Evolutionary conservation across 2,329 filamentous ascomycete genomes (phyloP).

Genomic region (Aspergillus nomiae): DNA sequence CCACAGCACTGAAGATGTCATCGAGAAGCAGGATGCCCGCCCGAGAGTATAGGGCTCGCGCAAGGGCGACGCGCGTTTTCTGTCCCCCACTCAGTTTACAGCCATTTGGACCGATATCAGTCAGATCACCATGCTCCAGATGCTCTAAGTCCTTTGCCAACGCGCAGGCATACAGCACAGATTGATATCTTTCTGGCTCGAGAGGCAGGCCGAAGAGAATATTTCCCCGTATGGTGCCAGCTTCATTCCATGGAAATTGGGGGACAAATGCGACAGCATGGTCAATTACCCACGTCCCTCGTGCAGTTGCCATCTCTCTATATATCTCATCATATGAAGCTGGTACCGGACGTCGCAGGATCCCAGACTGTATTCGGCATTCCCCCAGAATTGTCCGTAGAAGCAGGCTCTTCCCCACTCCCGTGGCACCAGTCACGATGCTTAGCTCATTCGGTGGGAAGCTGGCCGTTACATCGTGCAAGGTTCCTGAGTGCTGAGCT

Average conservation of each 20-base stretch:
- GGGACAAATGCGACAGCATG: conserved; percentile 70
- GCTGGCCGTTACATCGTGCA: conserved; percentile 45
- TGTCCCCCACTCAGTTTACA: conserved; percentile 83
- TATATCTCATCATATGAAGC: neutral
- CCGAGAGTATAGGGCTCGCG: conserved; percentile 74
- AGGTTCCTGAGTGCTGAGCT: neutral
- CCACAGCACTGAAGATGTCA: conserved; percentile 78
- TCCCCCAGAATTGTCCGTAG: conserved; percentile 75
- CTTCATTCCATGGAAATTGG: conserved; percentile 80
- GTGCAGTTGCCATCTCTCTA: neutral
- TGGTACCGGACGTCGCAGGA: conserved; percentile 10
- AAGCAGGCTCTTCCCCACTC: conserved; percentile 75
- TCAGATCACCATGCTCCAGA: conserved; percentile 70
- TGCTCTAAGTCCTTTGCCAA: conserved; percentile 72
- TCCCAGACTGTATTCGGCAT: conserved; percentile 67
- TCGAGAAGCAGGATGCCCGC: conserved; percentile 74
- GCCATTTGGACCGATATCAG: conserved; percentile 77
- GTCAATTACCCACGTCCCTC: conserved; percentile 64
- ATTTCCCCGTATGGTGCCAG: conserved; percentile 73
- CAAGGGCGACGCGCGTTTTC: conserved; percentile 76
- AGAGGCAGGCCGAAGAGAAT: conserved; percentile 72
- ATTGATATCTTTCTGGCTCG: conserved; percentile 65
- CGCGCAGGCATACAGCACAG: conserved; percentile 70
- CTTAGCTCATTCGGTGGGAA: conserved; percentile 72
- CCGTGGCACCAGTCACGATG: conserved; percentile 75